phyloP scores from a whole-genome alignment of 1,284 basidiomycete genomes.

The Vanrija sp. region DNA sequence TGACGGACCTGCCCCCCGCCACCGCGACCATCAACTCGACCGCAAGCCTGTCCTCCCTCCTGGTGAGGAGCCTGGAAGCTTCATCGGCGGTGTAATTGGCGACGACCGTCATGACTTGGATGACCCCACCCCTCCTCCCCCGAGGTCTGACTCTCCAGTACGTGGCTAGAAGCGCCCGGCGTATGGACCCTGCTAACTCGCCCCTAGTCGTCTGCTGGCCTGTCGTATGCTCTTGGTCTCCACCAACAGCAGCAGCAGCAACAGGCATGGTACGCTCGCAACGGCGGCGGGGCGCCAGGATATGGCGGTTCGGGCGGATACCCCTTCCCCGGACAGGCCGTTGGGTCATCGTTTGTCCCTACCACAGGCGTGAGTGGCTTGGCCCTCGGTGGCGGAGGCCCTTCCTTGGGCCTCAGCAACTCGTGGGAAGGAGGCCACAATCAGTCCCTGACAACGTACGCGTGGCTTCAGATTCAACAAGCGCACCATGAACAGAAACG shows the following conservation, averaged over 20 bases:
- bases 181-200: too few species aligned
- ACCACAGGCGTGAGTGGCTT: neutral
- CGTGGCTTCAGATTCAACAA: slow-evolving; percentile 46
- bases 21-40: neutral
- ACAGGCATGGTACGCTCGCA: neutral
- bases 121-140: neutral
- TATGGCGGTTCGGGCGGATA: neutral
- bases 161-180: too few species aligned
- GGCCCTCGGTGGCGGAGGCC: neutral
- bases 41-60: neutral
- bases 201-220: slow-evolving; percentile 2
- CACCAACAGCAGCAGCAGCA: slow-evolving; percentile 6
- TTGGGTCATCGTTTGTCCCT: slow-evolving; percentile 1
- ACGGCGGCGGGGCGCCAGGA: neutral
- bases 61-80: slow-evolving; percentile 14
- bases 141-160: slow-evolving; percentile 4
- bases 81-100: slow-evolving; percentile 32
- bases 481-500: slow-evolving; percentile 45
- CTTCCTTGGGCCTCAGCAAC: neutral
- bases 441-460: slow-evolving; percentile 35
- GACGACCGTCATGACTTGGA: slow-evolving; percentile 23
- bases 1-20: slow-evolving; percentile 1
- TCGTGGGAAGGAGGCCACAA: slow-evolving; percentile 30
- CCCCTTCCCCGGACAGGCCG: slow-evolving; percentile 1
- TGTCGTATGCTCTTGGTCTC: slow-evolving; percentile 16